Base-by-base conservation (phyloP, 768 basidiomycete species). In the Boletus sp. region DNA sequence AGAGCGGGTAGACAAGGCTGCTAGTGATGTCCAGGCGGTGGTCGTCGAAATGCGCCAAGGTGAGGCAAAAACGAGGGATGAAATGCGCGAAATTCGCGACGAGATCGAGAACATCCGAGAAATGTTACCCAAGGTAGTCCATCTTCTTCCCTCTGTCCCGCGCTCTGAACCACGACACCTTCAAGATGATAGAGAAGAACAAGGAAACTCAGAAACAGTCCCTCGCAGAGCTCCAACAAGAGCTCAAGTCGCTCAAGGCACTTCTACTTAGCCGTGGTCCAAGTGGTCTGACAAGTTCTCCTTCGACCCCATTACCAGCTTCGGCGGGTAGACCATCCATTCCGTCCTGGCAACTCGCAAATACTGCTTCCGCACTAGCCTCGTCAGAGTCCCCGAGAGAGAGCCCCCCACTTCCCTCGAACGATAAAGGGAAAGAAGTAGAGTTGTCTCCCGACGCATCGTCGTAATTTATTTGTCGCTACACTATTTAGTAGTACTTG, bases 131-230 rank as follows among this genome's bases (percentile, higher is more conserved):
- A 94, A 91, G 83, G 97, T 95, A 59, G 29, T 75, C 67, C 12
- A 47, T 20, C 10, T 51, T 20, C 30, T 24, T 47, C 11, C 7
- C 29, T 7, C 15, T 10, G n/a, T 32, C 33, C 36, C 42, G 4
- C 29, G 3, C n/a, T 59, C 51, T 54, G 5, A 69, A 37, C 29
- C 5, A 12, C 6, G 12, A 2, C 15, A 12, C 33, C 12, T 29
- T 39, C 52, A 60, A 98, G 95, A 92, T 98, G 90, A 88, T 97
- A 52, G 92, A 97, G 54, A 94, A 92, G 75, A 92, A 89, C 69
- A 91, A 93, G 69, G 88, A 92, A 53, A 80, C 83, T 14, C 94
- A 97, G 72, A 81, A 84, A 20, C 85, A 89, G 57, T 91, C 93
- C 1, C 78, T 98, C 14, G 75, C 80, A 52, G 96, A 98, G 64